Evolutionary conservation across 169 alveolate species (phyloP), one percentile per base, ranked within the genome.

Genomic region (Babesia sp.): DNA sequence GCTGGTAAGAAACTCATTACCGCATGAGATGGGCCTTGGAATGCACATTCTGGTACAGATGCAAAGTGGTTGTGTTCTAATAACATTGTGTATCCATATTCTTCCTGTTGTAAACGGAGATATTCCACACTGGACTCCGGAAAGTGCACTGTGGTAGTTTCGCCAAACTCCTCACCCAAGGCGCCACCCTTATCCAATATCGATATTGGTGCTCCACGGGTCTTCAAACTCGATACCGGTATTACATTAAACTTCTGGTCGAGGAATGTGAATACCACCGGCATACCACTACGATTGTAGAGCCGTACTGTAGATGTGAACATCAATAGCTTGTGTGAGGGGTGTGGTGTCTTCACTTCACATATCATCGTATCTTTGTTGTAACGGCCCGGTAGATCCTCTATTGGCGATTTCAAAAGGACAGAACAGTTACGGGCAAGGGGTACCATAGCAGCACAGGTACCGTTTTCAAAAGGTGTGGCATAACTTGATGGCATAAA

Each of bases 291-390:
- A 69, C 86, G 68, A 75, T 91, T 91, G 77, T 75, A 74, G 60
- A 91, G 64, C 46, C 90, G 58, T 71, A 91, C 93, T 0, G 94
- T 90, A 37, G 94, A 84, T 3, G 94, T 79, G 77, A 91, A 72
- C 77, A 91, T 68, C 68, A 91, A 75, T 73, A 91, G 77, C 84
- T 91, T 91, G 77, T 87, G 91, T 48, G 93, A 87, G 16, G 94
- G 93, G 61, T 90, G 91, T 18, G 96, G 96, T 9, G 92, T 83
- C 71, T 85, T 63, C 31, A 91, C 92, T 71, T 90, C 91, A 70
- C 94, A 90, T 8, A 91, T 77, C 29, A 84, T 46, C 31, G 50
- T 64, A 22, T 78, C 79, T 6, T 20, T 71, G 46, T 22, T 34
- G 55, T 33, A 59, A 33, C 29, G 36, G 45, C 36, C 39, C 20